phyloP scores from a whole-genome alignment of 83 land plant genomes.

The Picea abies region DNA sequence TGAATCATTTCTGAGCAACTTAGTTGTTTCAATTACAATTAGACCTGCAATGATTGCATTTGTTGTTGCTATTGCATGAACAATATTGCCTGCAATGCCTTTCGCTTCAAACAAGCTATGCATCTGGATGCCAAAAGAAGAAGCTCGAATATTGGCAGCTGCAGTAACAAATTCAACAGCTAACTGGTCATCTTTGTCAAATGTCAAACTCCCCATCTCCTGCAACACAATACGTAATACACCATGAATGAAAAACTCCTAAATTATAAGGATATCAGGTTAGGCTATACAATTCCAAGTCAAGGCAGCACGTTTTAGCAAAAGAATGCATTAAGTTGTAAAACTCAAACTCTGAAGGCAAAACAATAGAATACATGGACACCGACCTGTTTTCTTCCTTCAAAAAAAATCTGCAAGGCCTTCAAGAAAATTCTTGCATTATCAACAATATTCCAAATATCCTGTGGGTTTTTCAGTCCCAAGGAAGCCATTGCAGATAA shows the following conservation, averaged over 20 bases:
- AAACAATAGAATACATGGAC: background rate
- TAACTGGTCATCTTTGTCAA: constrained; percentile 99
- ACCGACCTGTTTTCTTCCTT: constrained; percentile 70
- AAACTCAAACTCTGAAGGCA: background rate
- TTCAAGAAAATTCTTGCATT: constrained; percentile 85
- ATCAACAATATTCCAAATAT: constrained; percentile 80
- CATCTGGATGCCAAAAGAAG: constrained; percentile 93
- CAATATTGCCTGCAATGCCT: constrained; percentile 99
- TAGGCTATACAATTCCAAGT: background rate
- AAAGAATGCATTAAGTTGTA: background rate
- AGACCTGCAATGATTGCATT: constrained; percentile 97
- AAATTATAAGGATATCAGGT: background rate
- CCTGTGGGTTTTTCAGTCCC: constrained; percentile 94
- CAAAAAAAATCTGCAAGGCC: constrained; percentile 67
- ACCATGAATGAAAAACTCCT: background rate
- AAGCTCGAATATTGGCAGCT: constrained; percentile 94
- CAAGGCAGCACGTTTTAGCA: background rate
- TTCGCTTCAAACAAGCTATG: constrained; percentile 97
- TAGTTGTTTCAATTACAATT: constrained; percentile 92
- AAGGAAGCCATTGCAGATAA: constrained; percentile 83
- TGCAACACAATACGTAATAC: constrained; percentile 24
- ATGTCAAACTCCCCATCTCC: constrained; percentile 88
- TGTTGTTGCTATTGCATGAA: constrained; percentile 99
- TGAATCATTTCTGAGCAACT: constrained; percentile 71
- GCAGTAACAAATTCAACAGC: constrained; percentile 99